Conservation (phyloP, 352 stramenopile genomes). For the Elongisporangium prolatum region DNA sequence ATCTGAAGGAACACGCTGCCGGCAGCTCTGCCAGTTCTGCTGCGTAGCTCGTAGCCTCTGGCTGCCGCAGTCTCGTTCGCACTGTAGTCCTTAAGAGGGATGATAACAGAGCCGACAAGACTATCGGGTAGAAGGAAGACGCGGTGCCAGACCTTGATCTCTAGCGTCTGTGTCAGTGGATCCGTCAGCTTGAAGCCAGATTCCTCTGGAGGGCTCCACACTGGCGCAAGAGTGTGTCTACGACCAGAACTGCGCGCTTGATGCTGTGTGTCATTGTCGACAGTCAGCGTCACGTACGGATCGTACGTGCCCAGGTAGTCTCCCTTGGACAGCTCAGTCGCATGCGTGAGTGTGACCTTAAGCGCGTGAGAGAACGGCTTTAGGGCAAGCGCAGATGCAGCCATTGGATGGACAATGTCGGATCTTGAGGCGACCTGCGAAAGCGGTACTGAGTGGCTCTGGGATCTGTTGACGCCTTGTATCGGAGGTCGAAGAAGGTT, state of each 20-base stretch:
- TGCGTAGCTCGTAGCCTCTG: neutral
- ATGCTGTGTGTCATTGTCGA: conserved; percentile 12
- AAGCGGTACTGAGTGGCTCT: too few relatives aligned
- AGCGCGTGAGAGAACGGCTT: conserved; percentile 7
- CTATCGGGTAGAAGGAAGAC: conserved; percentile 22
- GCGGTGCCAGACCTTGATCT: conserved; percentile 25
- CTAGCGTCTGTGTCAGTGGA: conserved; percentile 6
- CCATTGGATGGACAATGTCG: too few relatives aligned
- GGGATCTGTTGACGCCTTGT: too few relatives aligned
- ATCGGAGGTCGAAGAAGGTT: too few relatives aligned
- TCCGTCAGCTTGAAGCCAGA: conserved; percentile 34
- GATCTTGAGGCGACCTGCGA: too few relatives aligned
- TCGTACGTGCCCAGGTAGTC: conserved; percentile 29
- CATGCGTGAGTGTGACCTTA: conserved; percentile 23
- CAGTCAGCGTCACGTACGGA: conserved; percentile 25
- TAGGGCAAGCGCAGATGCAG: neutral
- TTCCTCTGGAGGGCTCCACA: conserved; percentile 23
- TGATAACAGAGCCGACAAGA: conserved; percentile 15
- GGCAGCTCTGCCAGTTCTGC: neutral
- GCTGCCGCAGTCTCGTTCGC: neutral
- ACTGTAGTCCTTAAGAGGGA: conserved; percentile 19
- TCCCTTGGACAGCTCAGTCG: conserved; percentile 17
- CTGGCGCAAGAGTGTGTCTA: conserved; percentile 15
- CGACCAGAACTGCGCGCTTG: conserved; percentile 19
- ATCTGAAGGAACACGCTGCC: conserved; percentile 15